Evolutionary conservation across 371 early-diverging fungal genomes (phyloP).

Genomic region (Actinomortierella wolfii): DNA sequence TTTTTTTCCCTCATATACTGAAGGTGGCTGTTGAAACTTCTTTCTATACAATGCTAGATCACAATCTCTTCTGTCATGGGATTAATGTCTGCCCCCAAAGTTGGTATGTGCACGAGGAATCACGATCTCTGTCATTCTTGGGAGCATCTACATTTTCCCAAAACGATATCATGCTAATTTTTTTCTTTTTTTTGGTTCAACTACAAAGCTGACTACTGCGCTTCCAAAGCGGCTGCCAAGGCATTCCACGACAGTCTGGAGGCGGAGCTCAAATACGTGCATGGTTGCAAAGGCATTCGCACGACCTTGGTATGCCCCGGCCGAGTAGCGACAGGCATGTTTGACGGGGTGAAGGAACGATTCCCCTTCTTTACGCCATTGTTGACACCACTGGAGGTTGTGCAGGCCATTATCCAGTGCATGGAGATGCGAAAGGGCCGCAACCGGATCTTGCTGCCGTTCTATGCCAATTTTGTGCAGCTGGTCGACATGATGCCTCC

Average conservation of each 20-base stretch:
- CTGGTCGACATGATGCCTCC: slow-evolving; percentile 49
- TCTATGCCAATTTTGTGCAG: slow-evolving; percentile 49
- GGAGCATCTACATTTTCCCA: not conserved
- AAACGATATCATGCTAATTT: not conserved
- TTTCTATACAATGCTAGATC: slow-evolving; percentile 21
- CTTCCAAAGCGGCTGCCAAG: slow-evolving; percentile 59
- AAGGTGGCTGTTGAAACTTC: not conserved
- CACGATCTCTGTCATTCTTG: not conserved
- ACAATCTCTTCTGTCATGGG: slow-evolving; percentile 54
- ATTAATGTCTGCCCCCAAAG: slow-evolving; percentile 43
- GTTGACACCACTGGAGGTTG: slow-evolving; percentile 50
- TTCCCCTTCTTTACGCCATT: slow-evolving; percentile 52
- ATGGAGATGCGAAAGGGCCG: slow-evolving; percentile 45
- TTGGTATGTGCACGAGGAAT: slow-evolving; percentile 25
- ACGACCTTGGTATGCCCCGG: slow-evolving; percentile 54
- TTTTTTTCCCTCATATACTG: too few species aligned
- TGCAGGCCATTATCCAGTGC: slow-evolving; percentile 44
- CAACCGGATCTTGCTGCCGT: slow-evolving; percentile 50
- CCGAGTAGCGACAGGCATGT: slow-evolving; percentile 58
- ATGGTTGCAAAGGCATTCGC: slow-evolving; percentile 40
- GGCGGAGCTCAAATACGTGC: slow-evolving; percentile 53
- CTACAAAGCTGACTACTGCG: slow-evolving; percentile 57
- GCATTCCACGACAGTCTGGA: slow-evolving; percentile 60
- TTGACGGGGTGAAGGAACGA: slow-evolving; percentile 50
- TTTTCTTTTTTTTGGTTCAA: not conserved